Evolutionary conservation across 2,329 filamentous ascomycete genomes (phyloP).

Genomic region (Colletotrichum sp.): DNA sequence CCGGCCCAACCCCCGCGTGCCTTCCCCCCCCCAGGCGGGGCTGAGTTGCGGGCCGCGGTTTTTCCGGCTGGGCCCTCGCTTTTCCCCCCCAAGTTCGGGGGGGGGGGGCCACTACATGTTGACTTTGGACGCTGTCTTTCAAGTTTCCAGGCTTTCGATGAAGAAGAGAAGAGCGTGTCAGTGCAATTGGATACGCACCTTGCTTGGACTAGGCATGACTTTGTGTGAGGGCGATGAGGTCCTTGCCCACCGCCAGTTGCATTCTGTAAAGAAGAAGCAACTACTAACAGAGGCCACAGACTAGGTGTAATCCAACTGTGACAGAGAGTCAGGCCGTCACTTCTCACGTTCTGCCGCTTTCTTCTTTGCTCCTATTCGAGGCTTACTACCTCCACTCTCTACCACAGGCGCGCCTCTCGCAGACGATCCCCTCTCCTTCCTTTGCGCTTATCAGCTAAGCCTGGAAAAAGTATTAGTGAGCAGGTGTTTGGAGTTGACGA

Average conservation of each 20-base stretch:
- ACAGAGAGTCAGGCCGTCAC: not conserved
- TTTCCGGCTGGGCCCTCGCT: too few species aligned
- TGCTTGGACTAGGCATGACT: not conserved
- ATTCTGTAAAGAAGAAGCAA: not conserved
- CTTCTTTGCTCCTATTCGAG: not conserved
- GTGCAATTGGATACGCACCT: not conserved
- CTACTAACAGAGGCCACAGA: not conserved
- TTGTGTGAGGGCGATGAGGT: not conserved
- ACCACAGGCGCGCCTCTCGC: not conserved
- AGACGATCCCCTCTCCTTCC: not conserved
- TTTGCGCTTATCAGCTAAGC: conserved; percentile 1
- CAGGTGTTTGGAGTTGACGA: not conserved
- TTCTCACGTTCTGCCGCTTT: not conserved
- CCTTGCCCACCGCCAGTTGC: not conserved
- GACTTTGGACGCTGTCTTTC: not conserved
- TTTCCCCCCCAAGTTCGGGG: not conserved
- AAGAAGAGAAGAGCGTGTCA: not conserved
- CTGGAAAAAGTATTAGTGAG: not conserved
- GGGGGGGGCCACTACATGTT: not conserved
- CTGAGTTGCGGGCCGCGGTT: too few species aligned
- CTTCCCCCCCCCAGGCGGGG: too few species aligned
- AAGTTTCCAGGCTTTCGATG: not conserved
- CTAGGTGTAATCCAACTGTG: not conserved
- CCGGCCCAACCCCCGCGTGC: too few species aligned
- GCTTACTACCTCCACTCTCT: not conserved